A percentile compares a stretch with the other conserved stretches of the same genome.
phyloP scores from a whole-genome alignment of 768 basidiomycete genomes.

The Sporobolomyces pararoseus region DNA sequence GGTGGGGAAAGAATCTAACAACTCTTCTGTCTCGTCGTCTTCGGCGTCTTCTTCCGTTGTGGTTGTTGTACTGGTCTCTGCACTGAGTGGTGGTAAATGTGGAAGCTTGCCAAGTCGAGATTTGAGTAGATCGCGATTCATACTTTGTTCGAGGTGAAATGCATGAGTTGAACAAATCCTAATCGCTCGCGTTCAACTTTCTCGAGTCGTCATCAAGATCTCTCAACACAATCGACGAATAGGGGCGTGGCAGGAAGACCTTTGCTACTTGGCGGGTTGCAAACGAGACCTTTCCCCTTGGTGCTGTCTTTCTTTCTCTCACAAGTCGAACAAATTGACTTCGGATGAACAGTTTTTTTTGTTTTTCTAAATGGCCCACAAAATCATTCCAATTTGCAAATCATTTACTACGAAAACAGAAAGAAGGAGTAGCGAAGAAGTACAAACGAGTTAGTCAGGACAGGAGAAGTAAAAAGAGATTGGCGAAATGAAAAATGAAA shows the following conservation, averaged over 20 bases:
- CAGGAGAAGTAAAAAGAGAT: background rate
- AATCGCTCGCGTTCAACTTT: too few species aligned
- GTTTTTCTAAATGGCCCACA: background rate
- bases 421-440: too few species aligned
- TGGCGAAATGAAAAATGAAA: background rate
- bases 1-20: constrained; percentile 55
- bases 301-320: too few species aligned
- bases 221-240: too few species aligned
- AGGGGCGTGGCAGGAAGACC: too few species aligned
- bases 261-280: too few species aligned
- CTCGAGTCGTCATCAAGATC: too few species aligned
- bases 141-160: constrained; percentile 56
- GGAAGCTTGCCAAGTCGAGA: constrained; percentile 75
- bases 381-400: constrained; percentile 5
- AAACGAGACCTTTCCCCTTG: background rate
- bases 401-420: constrained; percentile 21
- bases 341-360: background rate
- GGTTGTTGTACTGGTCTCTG: constrained; percentile 47
- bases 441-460: background rate
- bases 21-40: constrained; percentile 58
- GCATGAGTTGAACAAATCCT: too few species aligned
- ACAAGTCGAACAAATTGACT: too few species aligned
- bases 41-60: too few species aligned
- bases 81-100: constrained; percentile 52
- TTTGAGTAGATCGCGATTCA: constrained; percentile 72